Evolutionary conservation across 2,329 filamentous ascomycete species (phyloP).

Genomic region (Ploettnerulaceae sp.): DNA sequence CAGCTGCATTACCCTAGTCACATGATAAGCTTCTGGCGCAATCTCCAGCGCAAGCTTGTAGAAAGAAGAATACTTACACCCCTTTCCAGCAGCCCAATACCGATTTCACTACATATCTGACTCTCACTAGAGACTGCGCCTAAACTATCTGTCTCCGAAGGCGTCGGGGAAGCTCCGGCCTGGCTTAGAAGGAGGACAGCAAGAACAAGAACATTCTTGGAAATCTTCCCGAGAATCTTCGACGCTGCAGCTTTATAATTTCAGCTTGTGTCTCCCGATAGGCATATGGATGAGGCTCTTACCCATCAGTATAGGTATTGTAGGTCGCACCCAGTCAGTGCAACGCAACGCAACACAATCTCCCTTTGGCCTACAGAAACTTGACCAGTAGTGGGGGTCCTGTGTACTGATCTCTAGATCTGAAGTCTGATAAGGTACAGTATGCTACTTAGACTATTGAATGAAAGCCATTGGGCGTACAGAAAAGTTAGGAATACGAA

Average conservation of each 20-base stretch:
- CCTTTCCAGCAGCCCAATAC: slow-evolving; percentile 44
- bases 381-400: slow-evolving; percentile 4
- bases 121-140: slow-evolving; percentile 52
- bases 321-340: not conserved
- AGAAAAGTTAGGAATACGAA: no score
- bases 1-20: slow-evolving; percentile 62
- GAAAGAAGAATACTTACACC: slow-evolving; percentile 37
- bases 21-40: slow-evolving; percentile 17
- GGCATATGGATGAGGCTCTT: not conserved
- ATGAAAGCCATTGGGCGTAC: not conserved
- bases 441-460: not conserved
- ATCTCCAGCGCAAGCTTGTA: not conserved
- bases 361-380: not conserved
- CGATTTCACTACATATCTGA: slow-evolving; percentile 47
- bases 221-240: not conserved
- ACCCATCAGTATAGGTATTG: not conserved
- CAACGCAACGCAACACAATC: not conserved
- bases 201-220: not conserved
- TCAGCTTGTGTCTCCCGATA: not conserved
- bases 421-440: not conserved
- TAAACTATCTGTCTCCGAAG: slow-evolving; percentile 7
- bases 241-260: not conserved
- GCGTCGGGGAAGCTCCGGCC: not conserved
- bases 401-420: not conserved
- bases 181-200: not conserved